Conservation (phyloP, 225 moss, liverwort and hornwort genomes). For the Asterella californica region DNA sequence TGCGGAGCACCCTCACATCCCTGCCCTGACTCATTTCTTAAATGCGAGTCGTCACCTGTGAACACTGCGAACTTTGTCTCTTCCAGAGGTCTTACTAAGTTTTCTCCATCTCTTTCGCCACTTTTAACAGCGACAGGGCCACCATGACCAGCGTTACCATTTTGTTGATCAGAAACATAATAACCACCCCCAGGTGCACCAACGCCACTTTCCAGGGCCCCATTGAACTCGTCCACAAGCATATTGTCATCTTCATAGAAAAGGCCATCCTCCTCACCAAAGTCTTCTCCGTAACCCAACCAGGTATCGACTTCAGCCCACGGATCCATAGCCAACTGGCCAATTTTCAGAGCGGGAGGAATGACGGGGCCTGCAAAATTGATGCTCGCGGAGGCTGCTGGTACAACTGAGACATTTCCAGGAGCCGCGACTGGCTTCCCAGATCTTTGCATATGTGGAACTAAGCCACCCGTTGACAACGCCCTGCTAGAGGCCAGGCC, state of each 20-base stretch:
- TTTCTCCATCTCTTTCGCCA: slow-evolving; percentile 20
- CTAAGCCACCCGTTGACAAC: slow-evolving; percentile 48
- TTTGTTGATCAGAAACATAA: slow-evolving; percentile 47
- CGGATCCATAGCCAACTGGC: slow-evolving; percentile 82
- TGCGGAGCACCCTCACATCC: slow-evolving; percentile 30
- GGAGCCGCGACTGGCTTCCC: slow-evolving; percentile 50
- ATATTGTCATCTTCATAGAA: slow-evolving; percentile 89
- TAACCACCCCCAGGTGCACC: slow-evolving; percentile 37
- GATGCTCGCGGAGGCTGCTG: slow-evolving; percentile 42
- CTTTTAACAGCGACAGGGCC: slow-evolving; percentile 8
- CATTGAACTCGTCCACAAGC: slow-evolving; percentile 75
- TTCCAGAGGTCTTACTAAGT: slow-evolving; percentile 18
- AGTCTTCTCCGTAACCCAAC: slow-evolving; percentile 94
- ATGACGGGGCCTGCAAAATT: slow-evolving; percentile 56
- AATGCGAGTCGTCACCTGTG: slow-evolving; percentile 29
- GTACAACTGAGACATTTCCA: slow-evolving; percentile 36
- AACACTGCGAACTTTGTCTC: slow-evolving; percentile 21
- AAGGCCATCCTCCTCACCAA: slow-evolving; percentile 72
- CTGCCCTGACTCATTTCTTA: slow-evolving; percentile 40
- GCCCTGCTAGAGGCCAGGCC: slow-evolving; percentile 55
- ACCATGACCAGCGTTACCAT: slow-evolving; percentile 27
- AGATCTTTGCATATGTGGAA: slow-evolving; percentile 67
- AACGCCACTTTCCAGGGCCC: slow-evolving; percentile 29
- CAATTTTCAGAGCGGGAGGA: slow-evolving; percentile 73
- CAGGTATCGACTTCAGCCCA: slow-evolving; percentile 99